These are phyloP conservation scores for Medicago lupulina DNA, from an alignment of 306 rosid genomes.

Conservation along the genomic window DNA sequence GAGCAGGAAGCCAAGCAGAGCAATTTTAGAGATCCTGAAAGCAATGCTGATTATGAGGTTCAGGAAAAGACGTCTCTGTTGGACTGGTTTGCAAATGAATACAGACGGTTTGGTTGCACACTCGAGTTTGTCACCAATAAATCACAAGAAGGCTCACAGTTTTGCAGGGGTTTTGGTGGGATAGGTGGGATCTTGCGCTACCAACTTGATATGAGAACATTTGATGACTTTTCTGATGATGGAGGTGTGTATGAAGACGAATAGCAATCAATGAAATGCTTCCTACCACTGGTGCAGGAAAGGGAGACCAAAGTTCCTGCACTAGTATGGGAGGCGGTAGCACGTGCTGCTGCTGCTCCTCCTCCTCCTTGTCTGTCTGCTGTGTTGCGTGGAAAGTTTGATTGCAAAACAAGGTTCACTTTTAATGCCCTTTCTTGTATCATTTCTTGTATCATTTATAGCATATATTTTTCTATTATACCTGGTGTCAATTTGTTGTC, in stretches of 20 bases:
- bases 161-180: constrained; percentile 94
- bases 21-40: constrained; percentile 69
- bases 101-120: constrained; percentile 77
- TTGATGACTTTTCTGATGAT: constrained; percentile 81
- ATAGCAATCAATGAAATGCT: constrained; percentile 61
- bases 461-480: neutral
- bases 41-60: constrained; percentile 67
- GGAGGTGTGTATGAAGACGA: constrained; percentile 56
- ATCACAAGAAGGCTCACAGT: constrained; percentile 95
- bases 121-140: constrained; percentile 91
- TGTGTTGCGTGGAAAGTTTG: constrained; percentile 35
- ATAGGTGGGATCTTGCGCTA: constrained; percentile 92
- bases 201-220: constrained; percentile 89
- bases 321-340: constrained; percentile 50
- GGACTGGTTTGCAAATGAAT: constrained; percentile 96
- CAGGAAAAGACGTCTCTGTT: constrained; percentile 78
- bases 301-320: constrained; percentile 49
- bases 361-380: constrained; percentile 18
- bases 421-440: neutral
- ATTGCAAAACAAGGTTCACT: constrained; percentile 42
- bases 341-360: constrained; percentile 43
- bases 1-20: constrained; percentile 70
- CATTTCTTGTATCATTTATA: constrained; percentile 1
- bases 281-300: constrained; percentile 59
- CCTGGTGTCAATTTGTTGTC: neutral